Evolutionary conservation across 2,329 filamentous ascomycete genomes (phyloP), one percentile per base, ranked within the genome.

Genomic region (Penicillium aurantiogriseum): DNA sequence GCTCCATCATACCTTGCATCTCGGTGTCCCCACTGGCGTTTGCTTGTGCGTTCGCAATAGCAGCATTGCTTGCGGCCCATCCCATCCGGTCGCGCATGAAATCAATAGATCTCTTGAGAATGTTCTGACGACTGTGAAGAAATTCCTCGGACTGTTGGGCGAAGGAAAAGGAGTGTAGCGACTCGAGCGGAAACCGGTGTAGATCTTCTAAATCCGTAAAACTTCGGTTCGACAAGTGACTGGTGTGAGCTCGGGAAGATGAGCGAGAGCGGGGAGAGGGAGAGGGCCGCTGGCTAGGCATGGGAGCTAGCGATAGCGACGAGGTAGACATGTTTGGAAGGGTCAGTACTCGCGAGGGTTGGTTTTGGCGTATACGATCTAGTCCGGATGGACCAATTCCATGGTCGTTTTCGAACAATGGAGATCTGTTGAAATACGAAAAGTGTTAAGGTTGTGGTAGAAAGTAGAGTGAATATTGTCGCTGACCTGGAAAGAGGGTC

Each of bases 161-260:
- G 74, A 99, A 99, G 13, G 93, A 97, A 78, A 99, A 99, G 2
- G 94, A 99, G 76, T 99, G 94, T 46, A 99, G 80, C 6, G 94
- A 99, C 73, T 99, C 94, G 66, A 91, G 91, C 1, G 94, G 93
- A 72, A 99, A 99, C 50, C 92, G 88, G 45, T 88, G 88, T 45
- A 99, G 84, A 71, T 99, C 94, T 79, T 97, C 94, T 42, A 89
- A 69, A 7, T 78, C 85, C 25, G 91, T 91, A 23, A 91, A 92
- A 21, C 82, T 80, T 25, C 88, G 87, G 6, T 82, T 87, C n/a
- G 83, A 79, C 27, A 86, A 71, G 17, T 83, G 80, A 48, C 81
- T 76, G 44, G 81, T 82, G 45, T 81, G 78, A 36, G 82, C 77
- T 60, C 76, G 74, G 31, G 82, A 81, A 6, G 83, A 81, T 35